Evolutionary conservation across 2,329 filamentous ascomycete species (phyloP).

Genomic region (Fusarium vanettenii): DNA sequence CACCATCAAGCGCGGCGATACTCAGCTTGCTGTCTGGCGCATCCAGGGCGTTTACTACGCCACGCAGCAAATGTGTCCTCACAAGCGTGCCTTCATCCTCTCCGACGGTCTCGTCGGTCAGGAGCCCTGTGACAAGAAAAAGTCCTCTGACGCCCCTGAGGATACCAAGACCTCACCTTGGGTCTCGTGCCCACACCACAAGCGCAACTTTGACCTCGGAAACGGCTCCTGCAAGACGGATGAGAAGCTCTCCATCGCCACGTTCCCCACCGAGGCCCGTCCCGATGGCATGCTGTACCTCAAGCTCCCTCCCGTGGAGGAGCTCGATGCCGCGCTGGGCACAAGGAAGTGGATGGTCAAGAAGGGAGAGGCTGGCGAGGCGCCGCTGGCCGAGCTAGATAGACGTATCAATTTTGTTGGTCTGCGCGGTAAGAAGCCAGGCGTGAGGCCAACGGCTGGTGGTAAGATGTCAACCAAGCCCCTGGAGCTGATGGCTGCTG

Average conservation of each 20-base stretch:
- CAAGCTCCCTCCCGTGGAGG: conserved; percentile 81
- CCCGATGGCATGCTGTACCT: conserved; percentile 82
- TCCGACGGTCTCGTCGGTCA: conserved; percentile 87
- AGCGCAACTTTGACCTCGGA: conserved; percentile 85
- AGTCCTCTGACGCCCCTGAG: conserved; percentile 38
- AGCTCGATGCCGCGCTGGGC: conserved; percentile 82
- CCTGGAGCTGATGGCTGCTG: conserved; percentile 52
- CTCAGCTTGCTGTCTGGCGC: conserved; percentile 88
- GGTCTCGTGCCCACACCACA: conserved; percentile 89
- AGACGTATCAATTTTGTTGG: conserved; percentile 59
- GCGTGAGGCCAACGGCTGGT: conserved; percentile 49
- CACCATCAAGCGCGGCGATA: conserved; percentile 86
- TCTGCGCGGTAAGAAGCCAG: conserved; percentile 56
- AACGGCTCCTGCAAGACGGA: conserved; percentile 82
- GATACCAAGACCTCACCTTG: conserved; percentile 63
- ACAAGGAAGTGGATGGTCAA: conserved; percentile 83
- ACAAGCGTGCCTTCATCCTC: conserved; percentile 91
- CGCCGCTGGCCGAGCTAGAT: conserved; percentile 59
- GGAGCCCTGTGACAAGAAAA: conserved; percentile 51
- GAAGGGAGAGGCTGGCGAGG: conserved; percentile 69
- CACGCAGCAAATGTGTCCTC: conserved; percentile 94
- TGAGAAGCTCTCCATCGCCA: conserved; percentile 80
- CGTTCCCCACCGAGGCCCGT: conserved; percentile 81
- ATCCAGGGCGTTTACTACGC: conserved; percentile 84
- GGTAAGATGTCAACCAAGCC: conserved; percentile 50